Base-by-base conservation (phyloP, 2,329 filamentous ascomycete species). In the Penicillium verrucosum region DNA sequence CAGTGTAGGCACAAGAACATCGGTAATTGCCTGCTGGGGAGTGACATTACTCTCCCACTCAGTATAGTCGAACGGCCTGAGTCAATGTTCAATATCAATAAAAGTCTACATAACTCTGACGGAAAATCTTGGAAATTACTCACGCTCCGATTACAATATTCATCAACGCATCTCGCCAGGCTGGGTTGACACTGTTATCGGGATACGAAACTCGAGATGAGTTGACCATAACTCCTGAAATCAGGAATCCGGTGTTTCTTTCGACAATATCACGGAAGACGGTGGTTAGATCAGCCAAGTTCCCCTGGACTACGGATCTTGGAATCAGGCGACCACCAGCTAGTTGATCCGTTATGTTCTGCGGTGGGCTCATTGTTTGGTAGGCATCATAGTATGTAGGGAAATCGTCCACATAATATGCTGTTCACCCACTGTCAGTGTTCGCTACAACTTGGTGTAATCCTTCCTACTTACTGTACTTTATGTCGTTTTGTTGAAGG, bases 331-430 rank as follows among this genome's bases (percentile, higher is more conserved):
- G 51, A 2, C 65, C 63, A n/a, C 65, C 65, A 14, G 60, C 12
- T 6, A 61, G 46, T 16, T 46, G 52, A 5, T 62, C 61, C 0
- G 57, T 63, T 27, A 64, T 57, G 10, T 62, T 63, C 9, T 48
- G 27, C 7, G 41, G 37, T 8, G 51, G 52, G 70, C 90, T 88
- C 64, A 96, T 81, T 65, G 83, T 84, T 64, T 95, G 89, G 66
- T 90, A 82, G 32, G 80, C 85, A 78, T 94, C 94, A 72, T 96
- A 96, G 27, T 55, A 64, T 9, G 62, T 60, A 8, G 60, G 44
- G 36, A 63, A 63, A 2, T 55, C 47, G 4, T 60, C 12, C n/a
- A 60, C 55, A 18, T 51, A 36, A 29, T 58, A 60, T 10, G 41
- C 60, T 64, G 30, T 21, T 27, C 23, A 21, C 8, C 1, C 12